A percentile compares a stretch with the other conserved stretches of the same genome.
Evolutionary conservation across 2,329 filamentous ascomycete species (phyloP).

Genomic region (Colletotrichum melonis): DNA sequence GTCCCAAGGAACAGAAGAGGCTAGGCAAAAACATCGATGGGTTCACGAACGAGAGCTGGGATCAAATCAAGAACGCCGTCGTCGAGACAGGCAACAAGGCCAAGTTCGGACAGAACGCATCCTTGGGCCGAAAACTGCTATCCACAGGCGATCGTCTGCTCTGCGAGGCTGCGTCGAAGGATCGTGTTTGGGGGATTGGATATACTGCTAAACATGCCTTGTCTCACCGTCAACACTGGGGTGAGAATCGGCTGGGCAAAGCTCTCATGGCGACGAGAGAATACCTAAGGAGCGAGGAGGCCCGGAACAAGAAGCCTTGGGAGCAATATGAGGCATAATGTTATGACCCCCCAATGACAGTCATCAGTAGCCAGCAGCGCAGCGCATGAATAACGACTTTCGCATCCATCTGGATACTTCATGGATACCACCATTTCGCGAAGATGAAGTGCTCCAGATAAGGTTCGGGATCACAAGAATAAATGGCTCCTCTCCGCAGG

Average conservation of each 20-base stretch:
- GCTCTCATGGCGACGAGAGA: conserved; percentile 5
- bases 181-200: conserved; percentile 41
- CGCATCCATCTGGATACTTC: no score
- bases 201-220: conserved; percentile 5
- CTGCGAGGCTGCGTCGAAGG: conserved; percentile 44
- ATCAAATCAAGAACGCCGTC: conserved; percentile 45
- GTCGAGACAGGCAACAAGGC: conserved; percentile 46
- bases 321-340: neutral
- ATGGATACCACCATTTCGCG: no score
- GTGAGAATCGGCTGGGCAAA: neutral
- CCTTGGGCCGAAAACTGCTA: conserved; percentile 43
- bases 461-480: no score
- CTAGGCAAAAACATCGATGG: conserved; percentile 42
- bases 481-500: no score
- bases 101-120: conserved; percentile 47
- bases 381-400: no score
- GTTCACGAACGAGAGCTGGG: conserved; percentile 44
- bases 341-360: no score
- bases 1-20: conserved; percentile 44
- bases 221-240: neutral
- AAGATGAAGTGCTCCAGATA: no score
- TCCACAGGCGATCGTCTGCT: conserved; percentile 45
- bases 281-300: neutral
- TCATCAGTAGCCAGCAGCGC: no score
- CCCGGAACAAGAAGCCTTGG: neutral